Base-by-base conservation (phyloP, 192 early-diverging fungal genomes). In the Coemansia reversa region DNA sequence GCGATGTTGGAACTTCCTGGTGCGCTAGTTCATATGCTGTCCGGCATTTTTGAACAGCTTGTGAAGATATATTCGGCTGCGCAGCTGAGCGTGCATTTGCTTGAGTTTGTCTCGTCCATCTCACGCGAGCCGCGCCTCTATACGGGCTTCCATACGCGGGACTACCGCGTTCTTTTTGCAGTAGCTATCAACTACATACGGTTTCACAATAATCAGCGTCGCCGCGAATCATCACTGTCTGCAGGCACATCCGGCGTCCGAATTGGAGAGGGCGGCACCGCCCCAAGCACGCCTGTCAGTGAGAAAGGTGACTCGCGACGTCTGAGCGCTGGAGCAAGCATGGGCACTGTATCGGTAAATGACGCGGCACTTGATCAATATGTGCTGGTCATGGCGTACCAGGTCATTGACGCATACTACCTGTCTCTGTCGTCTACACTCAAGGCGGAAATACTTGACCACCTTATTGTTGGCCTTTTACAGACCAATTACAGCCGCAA, bases 91-190 rank as follows among this genome's bases (percentile, higher is more conserved):
- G 89, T 94, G 18, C 90, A 91, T 62, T 91, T 94, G 65, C 78
- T 99, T 24, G 93, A 96, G 76, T 97, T 96, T 79, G 80, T 97
- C 24, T 91, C 91, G n/a, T 86, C 89, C 0, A 76, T 99, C 6
- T 93, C 94, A 9, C 86, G 90, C 18, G 70, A 92, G 18, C 93
- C 90, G 19, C 75, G 78, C 23, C 72, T 99, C 4, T 90, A 90
- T 66, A 83, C 87, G 7, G 94, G 94, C 70, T 89, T 96, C 48
- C 90, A 85, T 0, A 87, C 87, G 20, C 69, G 76, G 18, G 92
- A 95, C 59, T 94, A 92, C 64, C 91, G 90, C 66, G 81, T 86
- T 29, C 86, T 99, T 18, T 97, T 98, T 86, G 91, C 88, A 2
- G 93, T 98, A 63, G 93, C 95, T 0, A 74, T 95, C 28, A 89